Evolutionary conservation across 345 rosid genomes (phyloP).

Genomic region (Triadica sebifera): DNA sequence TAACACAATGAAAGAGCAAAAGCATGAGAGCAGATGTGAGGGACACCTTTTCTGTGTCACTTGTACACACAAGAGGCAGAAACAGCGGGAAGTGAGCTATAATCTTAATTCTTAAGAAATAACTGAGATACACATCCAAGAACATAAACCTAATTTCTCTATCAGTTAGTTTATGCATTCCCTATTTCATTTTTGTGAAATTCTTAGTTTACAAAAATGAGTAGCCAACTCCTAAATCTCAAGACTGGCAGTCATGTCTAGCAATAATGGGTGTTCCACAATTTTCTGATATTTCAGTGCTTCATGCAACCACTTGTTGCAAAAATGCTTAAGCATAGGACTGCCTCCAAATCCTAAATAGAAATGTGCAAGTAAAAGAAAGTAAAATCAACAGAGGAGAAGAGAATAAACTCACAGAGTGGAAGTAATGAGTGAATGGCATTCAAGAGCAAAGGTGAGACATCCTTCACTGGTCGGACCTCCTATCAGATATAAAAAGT

Average conservation of each 20-base stretch:
- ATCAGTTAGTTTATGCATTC: background rate
- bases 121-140: background rate
- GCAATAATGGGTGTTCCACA: background rate
- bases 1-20: background rate
- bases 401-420: constrained; percentile 59
- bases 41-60: too few relatives aligned
- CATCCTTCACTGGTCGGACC: constrained; percentile 83
- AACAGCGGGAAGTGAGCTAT: background rate
- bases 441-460: constrained; percentile 72
- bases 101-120: background rate
- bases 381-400: constrained; percentile 4
- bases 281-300: background rate
- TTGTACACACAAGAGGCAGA: background rate
- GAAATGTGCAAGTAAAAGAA: background rate
- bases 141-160: background rate
- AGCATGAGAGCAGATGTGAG: background rate
- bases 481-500: constrained; percentile 50
- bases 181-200: background rate
- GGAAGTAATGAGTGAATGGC: constrained; percentile 82
- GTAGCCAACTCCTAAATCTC: background rate
- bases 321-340: background rate
- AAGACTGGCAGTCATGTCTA: background rate
- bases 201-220: background rate
- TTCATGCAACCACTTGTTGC: background rate
- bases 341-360: background rate